Percentiles rank a stretch among this genome's conserved stretches.
phyloP scores from a whole-genome alignment of 768 basidiomycete species.

The Galerina sulciceps region DNA sequence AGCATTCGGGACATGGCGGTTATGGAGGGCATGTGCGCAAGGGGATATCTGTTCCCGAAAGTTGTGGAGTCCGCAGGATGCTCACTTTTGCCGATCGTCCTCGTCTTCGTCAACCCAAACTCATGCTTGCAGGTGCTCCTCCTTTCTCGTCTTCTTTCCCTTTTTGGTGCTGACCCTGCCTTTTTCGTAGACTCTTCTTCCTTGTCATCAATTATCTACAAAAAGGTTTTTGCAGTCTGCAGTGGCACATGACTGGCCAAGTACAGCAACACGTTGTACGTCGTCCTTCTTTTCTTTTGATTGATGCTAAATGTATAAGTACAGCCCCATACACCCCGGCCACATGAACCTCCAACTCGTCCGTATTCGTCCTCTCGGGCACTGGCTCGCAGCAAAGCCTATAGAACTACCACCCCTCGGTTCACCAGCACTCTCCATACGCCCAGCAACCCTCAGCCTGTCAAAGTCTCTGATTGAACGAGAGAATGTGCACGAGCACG shows the following conservation, averaged over 20 bases:
- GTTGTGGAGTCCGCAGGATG: conserved; percentile 19
- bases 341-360: not conserved
- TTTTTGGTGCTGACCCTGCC: not conserved
- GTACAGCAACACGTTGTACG: conserved; percentile 48
- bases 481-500: too few relatives aligned
- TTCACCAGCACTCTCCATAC: conserved; percentile 8
- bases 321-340: conserved; percentile 9
- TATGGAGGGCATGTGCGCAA: conserved; percentile 3
- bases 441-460: conserved; percentile 2
- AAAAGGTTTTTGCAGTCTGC: conserved; percentile 82
- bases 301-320: not conserved
- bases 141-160: not conserved
- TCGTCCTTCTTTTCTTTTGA: conserved; percentile 2
- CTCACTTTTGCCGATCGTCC: conserved; percentile 37
- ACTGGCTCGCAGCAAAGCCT: not conserved
- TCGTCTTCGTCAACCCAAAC: conserved; percentile 19
- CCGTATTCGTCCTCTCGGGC: conserved; percentile 1
- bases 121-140: conserved; percentile 19
- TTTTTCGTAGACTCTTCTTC: conserved; percentile 2
- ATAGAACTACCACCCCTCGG: not conserved
- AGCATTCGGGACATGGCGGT: conserved; percentile 10
- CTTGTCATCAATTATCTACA: conserved; percentile 58
- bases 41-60: conserved; percentile 28
- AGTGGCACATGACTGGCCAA: conserved; percentile 93
- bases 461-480: conserved; percentile 11